Evolutionary conservation across 1,284 basidiomycete genomes (phyloP).

Genomic region (Ceratobasidium sp.): DNA sequence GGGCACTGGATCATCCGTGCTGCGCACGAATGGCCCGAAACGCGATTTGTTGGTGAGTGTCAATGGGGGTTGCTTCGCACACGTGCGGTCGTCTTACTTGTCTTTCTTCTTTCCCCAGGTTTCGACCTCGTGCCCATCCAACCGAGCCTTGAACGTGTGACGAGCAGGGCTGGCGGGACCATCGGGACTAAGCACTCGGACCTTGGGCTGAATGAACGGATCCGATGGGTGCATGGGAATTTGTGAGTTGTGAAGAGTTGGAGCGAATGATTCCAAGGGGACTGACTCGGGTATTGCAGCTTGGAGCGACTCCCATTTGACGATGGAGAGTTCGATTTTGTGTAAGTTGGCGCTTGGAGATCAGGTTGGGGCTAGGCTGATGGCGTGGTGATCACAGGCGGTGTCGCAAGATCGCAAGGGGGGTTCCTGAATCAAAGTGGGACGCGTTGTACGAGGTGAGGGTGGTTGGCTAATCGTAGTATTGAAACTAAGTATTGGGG

Average conservation of each 20-base stretch:
- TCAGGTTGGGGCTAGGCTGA: neutral
- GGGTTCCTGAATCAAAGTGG: constrained; percentile 44
- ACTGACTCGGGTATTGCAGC: constrained; percentile 26
- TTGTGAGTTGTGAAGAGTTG: constrained; percentile 31
- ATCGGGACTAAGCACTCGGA: constrained; percentile 9
- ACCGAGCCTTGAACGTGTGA: constrained; percentile 44
- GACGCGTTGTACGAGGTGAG: constrained; percentile 32
- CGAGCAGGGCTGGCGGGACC: constrained; percentile 10
- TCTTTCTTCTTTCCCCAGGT: constrained; percentile 30
- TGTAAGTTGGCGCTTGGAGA: constrained; percentile 18
- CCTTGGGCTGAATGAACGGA: constrained; percentile 30
- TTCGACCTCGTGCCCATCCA: constrained; percentile 49
- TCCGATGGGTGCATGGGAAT: constrained; percentile 43
- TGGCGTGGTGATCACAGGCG: constrained; percentile 10
- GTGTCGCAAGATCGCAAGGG: constrained; percentile 39
- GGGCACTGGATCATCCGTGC: constrained; percentile 46
- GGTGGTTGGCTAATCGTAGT: neutral
- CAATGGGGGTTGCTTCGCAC: neutral
- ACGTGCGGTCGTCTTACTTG: constrained; percentile 18
- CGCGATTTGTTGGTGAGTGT: constrained; percentile 47
- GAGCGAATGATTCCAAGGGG: neutral
- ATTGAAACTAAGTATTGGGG: neutral
- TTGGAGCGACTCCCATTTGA: constrained; percentile 29
- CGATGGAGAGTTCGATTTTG: constrained; percentile 34
- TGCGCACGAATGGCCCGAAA: constrained; percentile 46